Evolutionary conservation across 2,329 filamentous ascomycete genomes (phyloP).

Genomic region (Didymella segeticola): DNA sequence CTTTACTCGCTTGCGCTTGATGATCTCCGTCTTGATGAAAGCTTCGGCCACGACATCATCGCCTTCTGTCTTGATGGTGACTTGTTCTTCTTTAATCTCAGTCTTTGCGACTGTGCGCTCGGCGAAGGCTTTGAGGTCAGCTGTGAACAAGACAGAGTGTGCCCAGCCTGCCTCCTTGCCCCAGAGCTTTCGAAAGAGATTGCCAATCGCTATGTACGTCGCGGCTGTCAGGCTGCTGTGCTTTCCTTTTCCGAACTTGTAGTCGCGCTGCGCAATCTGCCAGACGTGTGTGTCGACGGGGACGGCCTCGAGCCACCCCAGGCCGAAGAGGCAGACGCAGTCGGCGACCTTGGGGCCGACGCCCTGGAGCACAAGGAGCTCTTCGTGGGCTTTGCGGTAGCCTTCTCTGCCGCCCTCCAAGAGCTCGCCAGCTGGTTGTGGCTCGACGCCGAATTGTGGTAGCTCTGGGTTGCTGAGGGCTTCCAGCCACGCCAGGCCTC

Average conservation of each 20-base stretch:
- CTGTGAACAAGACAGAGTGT: conserved; percentile 94
- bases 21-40: conserved; percentile 43
- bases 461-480: conserved; percentile 78
- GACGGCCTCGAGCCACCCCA: conserved; percentile 94
- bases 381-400: conserved; percentile 81
- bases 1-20: conserved; percentile 43
- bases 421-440: conserved; percentile 56
- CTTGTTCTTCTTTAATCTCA: conserved; percentile 56
- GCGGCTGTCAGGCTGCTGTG: conserved; percentile 85
- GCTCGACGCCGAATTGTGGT: conserved; percentile 62
- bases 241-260: conserved; percentile 85
- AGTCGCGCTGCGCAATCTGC: conserved; percentile 97
- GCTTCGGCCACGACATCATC: conserved; percentile 20
- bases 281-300: conserved; percentile 97
- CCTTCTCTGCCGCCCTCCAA: conserved; percentile 63
- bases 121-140: conserved; percentile 85
- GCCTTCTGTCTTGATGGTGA: conserved; percentile 45
- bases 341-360: conserved; percentile 97
- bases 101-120: conserved; percentile 63
- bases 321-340: conserved; percentile 93
- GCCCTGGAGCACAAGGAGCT: conserved; percentile 79
- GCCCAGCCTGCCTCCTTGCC: conserved; percentile 96
- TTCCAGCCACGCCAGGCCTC: conserved; percentile 72
- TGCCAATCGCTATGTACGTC: conserved; percentile 87
- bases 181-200: conserved; percentile 90